phyloP scores from a whole-genome alignment of 129 eudicot species.

The Flaveria ramosissima region DNA sequence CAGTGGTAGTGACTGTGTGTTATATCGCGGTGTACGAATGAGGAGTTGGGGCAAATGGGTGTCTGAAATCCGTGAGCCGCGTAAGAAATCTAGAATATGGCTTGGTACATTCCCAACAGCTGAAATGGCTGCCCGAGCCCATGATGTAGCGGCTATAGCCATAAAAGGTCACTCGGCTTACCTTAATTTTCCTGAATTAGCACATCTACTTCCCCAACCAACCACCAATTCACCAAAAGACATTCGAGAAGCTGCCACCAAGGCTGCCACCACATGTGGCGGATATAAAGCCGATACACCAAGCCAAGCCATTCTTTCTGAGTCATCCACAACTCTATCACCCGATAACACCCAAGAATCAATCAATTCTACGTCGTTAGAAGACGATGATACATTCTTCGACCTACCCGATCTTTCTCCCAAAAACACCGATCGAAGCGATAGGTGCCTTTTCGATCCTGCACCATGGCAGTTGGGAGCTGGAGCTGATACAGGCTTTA shows the following conservation, averaged over 20 bases:
- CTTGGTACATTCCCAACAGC: slow-evolving; percentile 76
- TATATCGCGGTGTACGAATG: slow-evolving; percentile 62
- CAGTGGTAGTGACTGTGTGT: slow-evolving; percentile 17
- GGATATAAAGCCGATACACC: slow-evolving; percentile 30
- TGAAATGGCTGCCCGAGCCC: slow-evolving; percentile 86
- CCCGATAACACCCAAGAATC: slow-evolving; percentile 41
- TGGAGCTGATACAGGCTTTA: slow-evolving; percentile 48
- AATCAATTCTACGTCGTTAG: slow-evolving; percentile 30
- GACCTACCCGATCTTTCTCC: slow-evolving; percentile 63
- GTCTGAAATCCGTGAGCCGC: slow-evolving; percentile 75
- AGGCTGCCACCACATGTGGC: slow-evolving; percentile 44
- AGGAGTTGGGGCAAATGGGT: slow-evolving; percentile 88
- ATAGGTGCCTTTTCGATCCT: slow-evolving; percentile 35
- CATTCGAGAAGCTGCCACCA: slow-evolving; percentile 71
- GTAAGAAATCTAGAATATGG: slow-evolving; percentile 83
- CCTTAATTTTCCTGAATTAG: slow-evolving; percentile 65
- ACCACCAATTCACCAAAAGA: slow-evolving; percentile 63
- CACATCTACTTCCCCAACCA: slow-evolving; percentile 61
- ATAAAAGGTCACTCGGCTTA: slow-evolving; percentile 66
- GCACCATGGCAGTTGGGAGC: slow-evolving; percentile 56
- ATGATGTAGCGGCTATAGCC: slow-evolving; percentile 80
- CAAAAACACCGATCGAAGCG: slow-evolving; percentile 29
- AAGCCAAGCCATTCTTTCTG: slow-evolving; percentile 39
- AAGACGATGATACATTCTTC: slow-evolving; percentile 56
- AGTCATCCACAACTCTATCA: slow-evolving; percentile 46